Evolutionary conservation across 345 rosid species (phyloP), one percentile per base, ranked within the genome.

Genomic region (Eucalyptus marginata): DNA sequence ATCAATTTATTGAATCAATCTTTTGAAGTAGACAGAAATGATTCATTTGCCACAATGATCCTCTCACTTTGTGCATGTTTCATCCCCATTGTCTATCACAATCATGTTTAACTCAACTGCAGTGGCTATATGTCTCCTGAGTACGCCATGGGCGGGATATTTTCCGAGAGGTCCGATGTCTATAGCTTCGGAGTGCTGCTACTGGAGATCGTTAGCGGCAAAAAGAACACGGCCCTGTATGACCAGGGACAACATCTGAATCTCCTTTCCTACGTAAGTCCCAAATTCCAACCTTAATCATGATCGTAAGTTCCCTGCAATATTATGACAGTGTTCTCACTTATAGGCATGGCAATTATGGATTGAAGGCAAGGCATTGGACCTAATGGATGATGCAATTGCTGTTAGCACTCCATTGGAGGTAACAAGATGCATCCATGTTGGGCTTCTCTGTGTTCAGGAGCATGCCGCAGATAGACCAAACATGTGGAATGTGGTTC

Each of bases 71-170:
- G 2, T 76, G 5, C 14, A 20, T 76, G 84, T 40, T 20, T 20
- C 27, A 20, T 76, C 46, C 46, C 84, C 47, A 22, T 76, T 40
- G 3, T 76, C 29, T 25, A 10, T 76, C 49, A 52, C 58, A 18
- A 52, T 52, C 12, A 16, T 49, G 52, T 49, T 50, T 15, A 22
- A 20, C 27, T 58, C 27, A 20, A 54, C 58, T 59, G 59, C 54
- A 89, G 92, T 56, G 90, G 92, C 15, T 89, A 88, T 49, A 89
- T 90, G 91, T 88, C 90, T 86, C 90, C 92, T 18, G 92, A 92
- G 90, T 92, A 92, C 12, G 58, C 85, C 29, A 18, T 11, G 12
- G 25, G 64, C 7, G 90, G 92, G 5, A 79, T 58, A n/a, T 85
- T 68, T 79, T 88, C 90, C 2, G 49, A 52, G 79, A 90, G 79